Conservation (phyloP, 106 monocot species). For the Dendrobium officinale region DNA sequence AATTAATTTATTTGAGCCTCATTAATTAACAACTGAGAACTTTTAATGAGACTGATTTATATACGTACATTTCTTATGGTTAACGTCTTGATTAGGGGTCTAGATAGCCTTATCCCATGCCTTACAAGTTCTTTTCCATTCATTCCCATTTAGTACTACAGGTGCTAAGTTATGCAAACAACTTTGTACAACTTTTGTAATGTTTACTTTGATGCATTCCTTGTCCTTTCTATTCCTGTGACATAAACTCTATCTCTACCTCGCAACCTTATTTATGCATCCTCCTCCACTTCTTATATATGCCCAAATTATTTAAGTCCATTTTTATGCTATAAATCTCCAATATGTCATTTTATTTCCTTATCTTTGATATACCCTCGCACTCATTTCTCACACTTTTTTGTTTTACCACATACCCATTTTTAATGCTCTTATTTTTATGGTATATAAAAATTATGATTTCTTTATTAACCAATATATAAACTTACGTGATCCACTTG, state of each 20-base stretch:
- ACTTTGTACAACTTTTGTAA: background rate
- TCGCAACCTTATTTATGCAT: background rate
- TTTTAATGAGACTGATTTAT: background rate
- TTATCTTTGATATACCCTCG: background rate
- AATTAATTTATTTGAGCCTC: constrained; percentile 5
- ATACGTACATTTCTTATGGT: background rate
- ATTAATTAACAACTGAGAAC: background rate
- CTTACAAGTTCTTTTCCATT: background rate
- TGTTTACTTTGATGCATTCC: background rate
- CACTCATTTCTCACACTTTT: background rate
- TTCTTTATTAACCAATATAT: background rate
- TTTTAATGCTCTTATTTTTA: background rate
- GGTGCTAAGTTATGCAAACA: background rate
- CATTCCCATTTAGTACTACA: background rate
- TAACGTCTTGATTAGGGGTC: background rate
- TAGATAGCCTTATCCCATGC: background rate
- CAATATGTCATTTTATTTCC: background rate
- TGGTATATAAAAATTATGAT: background rate
- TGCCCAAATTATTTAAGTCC: background rate
- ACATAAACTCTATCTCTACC: background rate
- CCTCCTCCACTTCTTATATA: background rate
- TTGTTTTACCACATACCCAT: background rate
- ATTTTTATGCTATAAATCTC: background rate
- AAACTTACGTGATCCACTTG: background rate
- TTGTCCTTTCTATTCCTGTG: background rate